These are phyloP conservation scores for Saccharum hybrid DNA, from an alignment of 202 grass and related monocot genomes.

Conservation along the genomic window DNA sequence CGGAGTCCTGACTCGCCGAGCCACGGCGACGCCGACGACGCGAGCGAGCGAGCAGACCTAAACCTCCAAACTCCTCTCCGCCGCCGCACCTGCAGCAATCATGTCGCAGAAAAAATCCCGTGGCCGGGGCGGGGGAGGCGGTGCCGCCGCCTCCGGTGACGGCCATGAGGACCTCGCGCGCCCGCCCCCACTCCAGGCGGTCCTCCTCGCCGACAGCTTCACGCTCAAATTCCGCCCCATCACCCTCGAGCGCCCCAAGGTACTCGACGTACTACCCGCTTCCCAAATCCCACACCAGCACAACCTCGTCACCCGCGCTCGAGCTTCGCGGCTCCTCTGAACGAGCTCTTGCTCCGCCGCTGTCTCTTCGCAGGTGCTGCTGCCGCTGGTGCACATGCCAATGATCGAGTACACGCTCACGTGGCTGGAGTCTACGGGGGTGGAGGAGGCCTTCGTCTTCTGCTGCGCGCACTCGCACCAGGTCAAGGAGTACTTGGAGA, in stretches of 20 bases:
- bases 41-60: slow-evolving; percentile 40
- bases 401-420: slow-evolving; percentile 94
- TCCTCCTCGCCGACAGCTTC: slow-evolving; percentile 97
- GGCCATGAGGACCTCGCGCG: slow-evolving; percentile 72
- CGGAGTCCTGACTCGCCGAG: neutral
- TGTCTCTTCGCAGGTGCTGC: slow-evolving; percentile 60
- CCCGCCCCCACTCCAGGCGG: slow-evolving; percentile 75
- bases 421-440: slow-evolving; percentile 85
- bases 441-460: slow-evolving; percentile 91
- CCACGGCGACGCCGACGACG: slow-evolving; percentile 37
- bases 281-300: neutral
- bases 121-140: slow-evolving; percentile 50
- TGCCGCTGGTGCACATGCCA: slow-evolving; percentile 83
- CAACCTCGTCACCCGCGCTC: neutral
- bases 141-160: slow-evolving; percentile 47
- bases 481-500: slow-evolving; percentile 80
- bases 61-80: slow-evolving; percentile 39
- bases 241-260: slow-evolving; percentile 95
- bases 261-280: slow-evolving; percentile 58
- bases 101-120: slow-evolving; percentile 81
- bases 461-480: slow-evolving; percentile 84
- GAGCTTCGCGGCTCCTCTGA: neutral
- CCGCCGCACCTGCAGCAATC: slow-evolving; percentile 33
- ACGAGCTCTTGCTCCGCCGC: neutral
- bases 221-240: slow-evolving; percentile 93